These are phyloP conservation scores for Scleroderma bovista DNA, from an alignment of 768 basidiomycete genomes.

Conservation along the genomic window DNA sequence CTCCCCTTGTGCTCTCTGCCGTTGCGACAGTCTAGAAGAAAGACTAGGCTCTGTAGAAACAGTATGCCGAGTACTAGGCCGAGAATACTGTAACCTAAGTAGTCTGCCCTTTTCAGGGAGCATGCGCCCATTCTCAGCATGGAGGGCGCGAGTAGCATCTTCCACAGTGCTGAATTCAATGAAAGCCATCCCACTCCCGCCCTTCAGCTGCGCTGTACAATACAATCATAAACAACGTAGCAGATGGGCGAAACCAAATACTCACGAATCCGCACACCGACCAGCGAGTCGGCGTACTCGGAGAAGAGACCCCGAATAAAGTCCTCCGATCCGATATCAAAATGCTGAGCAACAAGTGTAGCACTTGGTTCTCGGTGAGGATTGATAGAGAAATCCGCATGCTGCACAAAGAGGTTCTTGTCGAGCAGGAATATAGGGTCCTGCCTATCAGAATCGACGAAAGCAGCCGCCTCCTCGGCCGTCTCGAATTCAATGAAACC, in stretches of 20 bases:
- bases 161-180: constrained; percentile 45
- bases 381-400: constrained; percentile 16
- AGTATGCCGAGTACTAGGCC: background rate
- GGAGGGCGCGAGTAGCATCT: constrained; percentile 40
- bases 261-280: constrained; percentile 28
- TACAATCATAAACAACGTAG: background rate
- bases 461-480: constrained; percentile 32
- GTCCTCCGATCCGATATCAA: constrained; percentile 16
- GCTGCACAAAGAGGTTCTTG: constrained; percentile 41
- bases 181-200: constrained; percentile 38
- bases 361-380: constrained; percentile 18
- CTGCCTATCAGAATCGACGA: constrained; percentile 29
- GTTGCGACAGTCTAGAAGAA: background rate
- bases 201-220: constrained; percentile 32
- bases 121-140: constrained; percentile 22
- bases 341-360: constrained; percentile 28
- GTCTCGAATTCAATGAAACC: constrained; percentile 41
- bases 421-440: constrained; percentile 48
- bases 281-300: constrained; percentile 6
- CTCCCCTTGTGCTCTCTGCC: background rate
- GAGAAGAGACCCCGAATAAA: constrained; percentile 24
- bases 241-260: constrained; percentile 3
- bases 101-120: constrained; percentile 4
- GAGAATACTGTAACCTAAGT: constrained; percentile 10
- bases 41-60: background rate